Evolutionary conservation across 495 filamentous ascomycete genomes (phyloP), one percentile per base, ranked within the genome.

Genomic region (Hyaloscypha hepaticicola): DNA sequence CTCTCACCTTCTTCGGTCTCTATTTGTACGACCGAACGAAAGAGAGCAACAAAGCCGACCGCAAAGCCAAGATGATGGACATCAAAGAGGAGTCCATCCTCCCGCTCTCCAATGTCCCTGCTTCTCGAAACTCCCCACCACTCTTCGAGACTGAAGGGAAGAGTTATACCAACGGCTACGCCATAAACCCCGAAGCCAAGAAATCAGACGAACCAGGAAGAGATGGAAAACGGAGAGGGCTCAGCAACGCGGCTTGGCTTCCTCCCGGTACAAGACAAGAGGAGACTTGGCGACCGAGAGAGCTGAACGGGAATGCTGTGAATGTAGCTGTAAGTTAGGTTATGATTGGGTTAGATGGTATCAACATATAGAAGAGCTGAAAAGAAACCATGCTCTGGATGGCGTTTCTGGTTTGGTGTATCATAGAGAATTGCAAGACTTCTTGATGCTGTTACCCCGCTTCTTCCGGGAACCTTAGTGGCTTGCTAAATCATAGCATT

Each of bases 1-100:
- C 72, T 24, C 84, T 98, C 52, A 98, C 95, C 0, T 97, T 97
- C 72, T 66, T 96, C 49, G 95, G 95, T 0, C 82, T 99, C 9
- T 99, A 98, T 71, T 84, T 99, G 38, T 99, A 99, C 73, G 96
- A 99, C 75, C 87, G 96, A 52, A 97, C 92, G 34, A 90, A 83
- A 67, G 89, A 94, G 72, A 89, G 88, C 60, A 88, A 89, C 68
- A 90, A 91, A 72, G 91, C 90, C 34, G 93, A 98, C 69, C 87
- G 88, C 60, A 87, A 86, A 53, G 80, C 80, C 0, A 82, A 80
- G 56, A 74, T 79, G 61, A 70, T 84, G 65, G 79, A 79, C 49
- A 77, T 80, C 57, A 77, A 72, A 41, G 70, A 79, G 26, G 81
- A 84, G n/a, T 76, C 86, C 8, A 76, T 97, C 14, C 79, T 97